Evolutionary conservation across 2,329 filamentous ascomycete genomes (phyloP).

Genomic region (Penicillium sp.): DNA sequence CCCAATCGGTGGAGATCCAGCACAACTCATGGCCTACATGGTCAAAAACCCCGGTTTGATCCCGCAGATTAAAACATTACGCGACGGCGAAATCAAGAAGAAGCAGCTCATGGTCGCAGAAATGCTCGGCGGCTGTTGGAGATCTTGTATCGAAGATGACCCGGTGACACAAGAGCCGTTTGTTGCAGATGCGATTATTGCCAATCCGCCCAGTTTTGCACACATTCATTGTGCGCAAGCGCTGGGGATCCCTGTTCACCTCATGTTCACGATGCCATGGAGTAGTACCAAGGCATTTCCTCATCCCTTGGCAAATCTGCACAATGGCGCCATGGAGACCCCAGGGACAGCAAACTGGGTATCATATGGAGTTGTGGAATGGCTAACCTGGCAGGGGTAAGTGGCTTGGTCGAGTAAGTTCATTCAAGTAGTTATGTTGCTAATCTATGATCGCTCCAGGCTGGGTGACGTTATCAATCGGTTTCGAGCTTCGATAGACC

Average conservation of each 20-base stretch:
- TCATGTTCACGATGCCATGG: slow-evolving; percentile 59
- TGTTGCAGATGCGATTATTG: slow-evolving; percentile 58
- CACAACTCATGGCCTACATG: slow-evolving; percentile 55
- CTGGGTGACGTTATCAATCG: slow-evolving; percentile 51
- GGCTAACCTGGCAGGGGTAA: slow-evolving; percentile 54
- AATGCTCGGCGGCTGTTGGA: slow-evolving; percentile 45
- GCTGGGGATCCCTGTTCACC: slow-evolving; percentile 52
- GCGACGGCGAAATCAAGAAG: slow-evolving; percentile 36
- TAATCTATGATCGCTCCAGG: slow-evolving; percentile 16
- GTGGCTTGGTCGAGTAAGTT: not conserved
- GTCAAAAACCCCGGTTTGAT: slow-evolving; percentile 51
- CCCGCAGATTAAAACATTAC: slow-evolving; percentile 39
- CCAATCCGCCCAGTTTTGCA: slow-evolving; percentile 56
- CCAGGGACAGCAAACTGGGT: slow-evolving; percentile 45
- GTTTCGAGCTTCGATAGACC: slow-evolving; percentile 42
- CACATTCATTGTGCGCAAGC: slow-evolving; percentile 57
- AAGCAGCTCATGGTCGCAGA: slow-evolving; percentile 37
- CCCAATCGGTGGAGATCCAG: slow-evolving; percentile 59
- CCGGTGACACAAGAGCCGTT: slow-evolving; percentile 43
- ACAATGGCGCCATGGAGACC: slow-evolving; percentile 30
- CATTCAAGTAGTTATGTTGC: not conserved
- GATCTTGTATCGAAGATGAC: slow-evolving; percentile 41
- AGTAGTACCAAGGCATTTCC: slow-evolving; percentile 48
- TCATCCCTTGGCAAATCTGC: slow-evolving; percentile 54
- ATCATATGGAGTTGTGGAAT: slow-evolving; percentile 51